Conservation (phyloP, 441 rosid genomes). For the Croton setiger region DNA sequence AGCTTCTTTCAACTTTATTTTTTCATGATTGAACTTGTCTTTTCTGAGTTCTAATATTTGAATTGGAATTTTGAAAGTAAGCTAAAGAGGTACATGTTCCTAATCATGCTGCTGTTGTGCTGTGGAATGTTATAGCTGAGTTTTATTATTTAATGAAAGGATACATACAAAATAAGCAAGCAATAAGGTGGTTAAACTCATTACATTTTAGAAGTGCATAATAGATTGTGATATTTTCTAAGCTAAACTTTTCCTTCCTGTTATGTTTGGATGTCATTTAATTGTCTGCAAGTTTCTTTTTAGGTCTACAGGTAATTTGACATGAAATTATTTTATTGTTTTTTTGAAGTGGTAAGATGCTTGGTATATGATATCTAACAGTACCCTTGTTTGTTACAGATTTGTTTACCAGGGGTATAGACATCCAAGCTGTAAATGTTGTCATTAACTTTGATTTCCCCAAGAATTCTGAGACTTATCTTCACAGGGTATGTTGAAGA, state of each 20-base stretch:
- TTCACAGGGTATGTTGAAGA: slow-evolving; percentile 76
- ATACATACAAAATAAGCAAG: background rate
- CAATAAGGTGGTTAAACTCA: background rate
- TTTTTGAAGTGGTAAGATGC: background rate
- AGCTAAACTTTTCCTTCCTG: background rate
- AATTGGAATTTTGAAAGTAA: too few species aligned
- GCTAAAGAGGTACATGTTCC: background rate
- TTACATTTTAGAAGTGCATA: background rate
- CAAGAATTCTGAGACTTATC: slow-evolving; percentile 92
- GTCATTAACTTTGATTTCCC: slow-evolving; percentile 98
- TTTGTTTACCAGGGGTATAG: slow-evolving; percentile 95
- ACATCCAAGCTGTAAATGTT: slow-evolving; percentile 98
- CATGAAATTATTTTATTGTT: background rate
- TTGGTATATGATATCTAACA: slow-evolving; percentile 21
- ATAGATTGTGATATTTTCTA: background rate
- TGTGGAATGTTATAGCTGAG: background rate
- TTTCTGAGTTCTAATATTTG: background rate
- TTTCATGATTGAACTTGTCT: background rate
- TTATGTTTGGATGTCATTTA: background rate
- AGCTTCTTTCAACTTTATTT: background rate
- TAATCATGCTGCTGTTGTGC: background rate
- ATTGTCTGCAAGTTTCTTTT: background rate
- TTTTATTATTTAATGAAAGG: background rate
- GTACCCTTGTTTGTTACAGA: slow-evolving; percentile 43
- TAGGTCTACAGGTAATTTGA: background rate